These are phyloP conservation scores for Amanita polypyramis DNA, from an alignment of 768 basidiomycete genomes.

Conservation along the genomic window DNA sequence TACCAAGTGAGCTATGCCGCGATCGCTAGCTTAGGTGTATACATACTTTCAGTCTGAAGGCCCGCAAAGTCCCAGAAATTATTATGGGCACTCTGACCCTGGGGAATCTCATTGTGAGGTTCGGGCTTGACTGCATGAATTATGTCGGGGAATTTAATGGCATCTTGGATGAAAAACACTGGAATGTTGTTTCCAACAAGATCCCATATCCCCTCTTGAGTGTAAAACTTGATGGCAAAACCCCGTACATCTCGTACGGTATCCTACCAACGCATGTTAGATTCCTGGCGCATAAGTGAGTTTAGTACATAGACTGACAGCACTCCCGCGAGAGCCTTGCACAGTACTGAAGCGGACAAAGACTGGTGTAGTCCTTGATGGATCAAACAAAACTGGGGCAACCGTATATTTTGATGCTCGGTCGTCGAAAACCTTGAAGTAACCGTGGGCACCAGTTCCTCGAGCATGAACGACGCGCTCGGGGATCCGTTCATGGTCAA, in stretches of 20 bases:
- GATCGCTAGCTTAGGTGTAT: not conserved
- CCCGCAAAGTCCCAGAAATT: slow-evolving; percentile 84
- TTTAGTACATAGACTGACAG: slow-evolving; percentile 43
- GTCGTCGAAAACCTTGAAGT: slow-evolving; percentile 66
- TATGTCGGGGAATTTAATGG: slow-evolving; percentile 80
- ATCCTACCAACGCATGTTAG: slow-evolving; percentile 26
- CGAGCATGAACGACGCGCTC: slow-evolving; percentile 72
- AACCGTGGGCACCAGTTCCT: slow-evolving; percentile 72
- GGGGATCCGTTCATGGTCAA: slow-evolving; percentile 86
- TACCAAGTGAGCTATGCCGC: not conserved
- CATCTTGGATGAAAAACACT: slow-evolving; percentile 74
- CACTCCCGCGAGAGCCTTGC: slow-evolving; percentile 70
- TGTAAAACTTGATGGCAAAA: slow-evolving; percentile 79
- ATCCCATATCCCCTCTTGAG: slow-evolving; percentile 81
- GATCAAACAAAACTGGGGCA: slow-evolving; percentile 64
- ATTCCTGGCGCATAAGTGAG: not conserved
- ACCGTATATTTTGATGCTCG: slow-evolving; percentile 61
- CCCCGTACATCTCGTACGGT: slow-evolving; percentile 82
- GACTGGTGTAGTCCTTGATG: slow-evolving; percentile 60
- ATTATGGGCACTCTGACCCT: slow-evolving; percentile 64
- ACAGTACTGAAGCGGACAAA: slow-evolving; percentile 87
- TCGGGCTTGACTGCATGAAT: slow-evolving; percentile 83
- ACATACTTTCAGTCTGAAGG: slow-evolving; percentile 43
- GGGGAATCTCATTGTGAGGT: slow-evolving; percentile 72
- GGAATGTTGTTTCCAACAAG: slow-evolving; percentile 80